Percentiles rank a stretch among this genome's conserved stretches.
Conservation (phyloP, 345 rosid species). For the Abelmoschus esculentus region DNA sequence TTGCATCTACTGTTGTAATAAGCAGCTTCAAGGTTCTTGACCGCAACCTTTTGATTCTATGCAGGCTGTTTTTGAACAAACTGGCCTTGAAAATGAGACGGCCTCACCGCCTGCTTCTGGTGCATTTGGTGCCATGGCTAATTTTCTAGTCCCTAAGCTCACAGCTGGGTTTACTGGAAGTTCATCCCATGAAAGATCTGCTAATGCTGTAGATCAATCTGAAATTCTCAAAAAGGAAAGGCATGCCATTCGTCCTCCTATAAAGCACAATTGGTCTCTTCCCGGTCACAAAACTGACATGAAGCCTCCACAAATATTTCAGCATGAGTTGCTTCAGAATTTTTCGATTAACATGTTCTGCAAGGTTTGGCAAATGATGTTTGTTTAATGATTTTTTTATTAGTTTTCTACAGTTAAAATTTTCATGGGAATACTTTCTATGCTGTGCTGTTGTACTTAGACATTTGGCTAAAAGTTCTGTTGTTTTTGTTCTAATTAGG, state of each 20-base stretch:
- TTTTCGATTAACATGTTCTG: conserved; percentile 95
- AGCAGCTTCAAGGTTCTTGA: conserved; percentile 11
- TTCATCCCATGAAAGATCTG: conserved; percentile 54
- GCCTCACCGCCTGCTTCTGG: conserved; percentile 47
- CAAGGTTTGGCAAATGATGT: conserved; percentile 48
- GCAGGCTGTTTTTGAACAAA: conserved; percentile 80
- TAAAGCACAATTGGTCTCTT: conserved; percentile 91
- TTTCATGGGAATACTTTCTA: not conserved
- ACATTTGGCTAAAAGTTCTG: not conserved
- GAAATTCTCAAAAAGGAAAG: conserved; percentile 69
- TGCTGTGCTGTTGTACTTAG: not conserved
- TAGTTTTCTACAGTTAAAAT: not conserved
- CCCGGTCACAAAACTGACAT: conserved; percentile 50
- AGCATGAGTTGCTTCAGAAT: conserved; percentile 96
- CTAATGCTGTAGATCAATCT: conserved; percentile 50
- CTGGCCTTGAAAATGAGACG: conserved; percentile 48
- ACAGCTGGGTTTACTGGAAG: conserved; percentile 78
- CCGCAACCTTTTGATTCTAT: conserved; percentile 19
- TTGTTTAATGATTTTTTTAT: not conserved
- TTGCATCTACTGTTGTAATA: conserved; percentile 3
- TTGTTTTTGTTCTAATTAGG: not conserved
- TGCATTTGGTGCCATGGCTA: conserved; percentile 98
- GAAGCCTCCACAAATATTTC: conserved; percentile 91
- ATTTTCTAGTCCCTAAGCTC: conserved; percentile 93
- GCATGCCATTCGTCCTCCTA: conserved; percentile 86